Percentiles rank a stretch among this genome's conserved stretches.
phyloP scores from a whole-genome alignment of 2,329 filamentous ascomycete species.

The Cladophialophora chaetospira region DNA sequence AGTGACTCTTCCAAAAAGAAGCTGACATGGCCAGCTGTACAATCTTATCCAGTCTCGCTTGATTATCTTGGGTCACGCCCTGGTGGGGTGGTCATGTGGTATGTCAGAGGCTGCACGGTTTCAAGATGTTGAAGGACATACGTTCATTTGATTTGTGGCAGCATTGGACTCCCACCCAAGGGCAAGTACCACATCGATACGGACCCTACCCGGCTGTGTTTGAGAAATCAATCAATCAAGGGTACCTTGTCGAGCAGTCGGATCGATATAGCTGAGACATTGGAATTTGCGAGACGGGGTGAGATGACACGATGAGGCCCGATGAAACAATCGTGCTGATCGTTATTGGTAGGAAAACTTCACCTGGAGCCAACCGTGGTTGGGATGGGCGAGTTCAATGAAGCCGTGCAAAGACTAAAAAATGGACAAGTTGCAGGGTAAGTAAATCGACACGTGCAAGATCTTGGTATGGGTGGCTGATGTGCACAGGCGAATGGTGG shows the following conservation, averaged over 20 bases:
- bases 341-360: conserved; percentile 31
- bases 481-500: conserved; percentile 29
- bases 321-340: background rate
- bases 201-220: conserved; percentile 20
- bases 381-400: conserved; percentile 29
- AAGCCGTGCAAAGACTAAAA: conserved; percentile 31
- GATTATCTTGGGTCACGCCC: conserved; percentile 50
- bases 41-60: conserved; percentile 46
- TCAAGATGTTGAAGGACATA: background rate
- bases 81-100: conserved; percentile 55
- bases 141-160: too few relatives aligned
- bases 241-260: conserved; percentile 22
- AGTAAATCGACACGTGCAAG: background rate
- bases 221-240: conserved; percentile 25
- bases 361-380: conserved; percentile 31
- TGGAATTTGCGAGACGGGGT: conserved; percentile 30
- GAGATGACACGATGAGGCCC: background rate
- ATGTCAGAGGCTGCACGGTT: conserved; percentile 3
- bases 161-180: conserved; percentile 43
- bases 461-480: conserved; percentile 2
- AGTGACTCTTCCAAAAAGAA: too few relatives aligned
- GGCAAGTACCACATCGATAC: conserved; percentile 28
- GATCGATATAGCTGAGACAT: conserved; percentile 24
- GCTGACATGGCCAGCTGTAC: too few relatives aligned
- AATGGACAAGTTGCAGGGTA: conserved; percentile 32